Evolutionary conservation across 2,329 filamentous ascomycete species (phyloP).

Genomic region (Paecilomyces formosus): DNA sequence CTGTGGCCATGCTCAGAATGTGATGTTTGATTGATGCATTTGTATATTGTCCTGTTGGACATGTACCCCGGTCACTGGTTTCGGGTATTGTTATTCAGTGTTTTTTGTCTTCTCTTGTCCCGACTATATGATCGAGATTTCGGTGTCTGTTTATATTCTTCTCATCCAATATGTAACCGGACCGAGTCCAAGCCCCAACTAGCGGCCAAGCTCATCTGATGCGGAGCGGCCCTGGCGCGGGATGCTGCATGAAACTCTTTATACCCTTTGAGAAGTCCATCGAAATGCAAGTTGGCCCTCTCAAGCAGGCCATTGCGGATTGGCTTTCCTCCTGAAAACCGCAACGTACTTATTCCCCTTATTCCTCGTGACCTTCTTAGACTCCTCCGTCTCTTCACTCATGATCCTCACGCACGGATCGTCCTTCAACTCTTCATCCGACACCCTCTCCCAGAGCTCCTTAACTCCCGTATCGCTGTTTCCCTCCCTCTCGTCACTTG

Average conservation of each 20-base stretch:
- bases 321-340: constrained; percentile 70
- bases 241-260: neutral
- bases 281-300: neutral
- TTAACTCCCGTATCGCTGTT: constrained; percentile 48
- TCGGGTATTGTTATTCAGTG: neutral
- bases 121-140: neutral
- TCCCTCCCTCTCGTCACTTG: constrained; percentile 75
- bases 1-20: neutral
- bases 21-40: neutral
- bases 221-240: neutral
- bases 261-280: neutral
- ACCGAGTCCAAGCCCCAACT: neutral
- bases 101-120: neutral
- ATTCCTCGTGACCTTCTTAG: constrained; percentile 91
- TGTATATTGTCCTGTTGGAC: neutral
- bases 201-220: neutral
- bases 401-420: constrained; percentile 56
- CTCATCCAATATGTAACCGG: neutral
- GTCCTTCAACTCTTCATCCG: constrained; percentile 46
- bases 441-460: constrained; percentile 66
- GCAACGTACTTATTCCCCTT: constrained; percentile 86
- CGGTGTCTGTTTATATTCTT: neutral
- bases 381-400: constrained; percentile 82
- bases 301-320: constrained; percentile 60
- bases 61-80: neutral